A percentile compares a stretch with the other conserved stretches of the same genome.
These are phyloP conservation scores for Exophiala oligosperma DNA, from an alignment of 2,329 filamentous ascomycete species.

Conservation along the genomic window DNA sequence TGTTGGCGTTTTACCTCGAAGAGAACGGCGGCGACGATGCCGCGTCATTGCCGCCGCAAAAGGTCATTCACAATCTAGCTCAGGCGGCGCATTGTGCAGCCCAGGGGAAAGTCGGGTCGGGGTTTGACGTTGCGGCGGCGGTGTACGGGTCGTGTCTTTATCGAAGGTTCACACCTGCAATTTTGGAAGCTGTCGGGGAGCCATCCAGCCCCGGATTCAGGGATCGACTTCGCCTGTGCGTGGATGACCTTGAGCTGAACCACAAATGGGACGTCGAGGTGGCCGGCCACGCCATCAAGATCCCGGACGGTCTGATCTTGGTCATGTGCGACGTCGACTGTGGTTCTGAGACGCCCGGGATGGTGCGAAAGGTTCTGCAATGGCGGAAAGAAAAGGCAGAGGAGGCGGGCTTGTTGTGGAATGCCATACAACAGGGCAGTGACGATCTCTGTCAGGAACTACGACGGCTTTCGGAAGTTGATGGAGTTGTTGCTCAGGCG, in stretches of 20 bases:
- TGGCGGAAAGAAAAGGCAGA: conserved; percentile 70
- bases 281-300: conserved; percentile 64
- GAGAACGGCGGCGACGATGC: background rate
- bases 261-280: conserved; percentile 78
- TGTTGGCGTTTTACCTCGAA: conserved; percentile 60
- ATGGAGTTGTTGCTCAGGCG: conserved; percentile 38
- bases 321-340: conserved; percentile 97
- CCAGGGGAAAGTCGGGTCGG: conserved; percentile 93
- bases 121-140: conserved; percentile 91
- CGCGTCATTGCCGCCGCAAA: conserved; percentile 8
- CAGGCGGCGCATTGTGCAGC: conserved; percentile 94
- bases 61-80: conserved; percentile 77
- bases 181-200: conserved; percentile 68
- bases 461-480: conserved; percentile 48
- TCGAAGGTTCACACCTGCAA: conserved; percentile 80
- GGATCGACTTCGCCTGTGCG: conserved; percentile 61
- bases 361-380: conserved; percentile 87
- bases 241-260: conserved; percentile 58
- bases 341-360: conserved; percentile 86
- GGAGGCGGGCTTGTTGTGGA: conserved; percentile 72
- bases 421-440: conserved; percentile 71
- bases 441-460: conserved; percentile 68
- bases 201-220: conserved; percentile 68
- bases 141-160: conserved; percentile 92
- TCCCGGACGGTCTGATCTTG: conserved; percentile 73